Evolutionary conservation across 129 eudicot genomes (phyloP).

Genomic region (Escallonia rubra): DNA sequence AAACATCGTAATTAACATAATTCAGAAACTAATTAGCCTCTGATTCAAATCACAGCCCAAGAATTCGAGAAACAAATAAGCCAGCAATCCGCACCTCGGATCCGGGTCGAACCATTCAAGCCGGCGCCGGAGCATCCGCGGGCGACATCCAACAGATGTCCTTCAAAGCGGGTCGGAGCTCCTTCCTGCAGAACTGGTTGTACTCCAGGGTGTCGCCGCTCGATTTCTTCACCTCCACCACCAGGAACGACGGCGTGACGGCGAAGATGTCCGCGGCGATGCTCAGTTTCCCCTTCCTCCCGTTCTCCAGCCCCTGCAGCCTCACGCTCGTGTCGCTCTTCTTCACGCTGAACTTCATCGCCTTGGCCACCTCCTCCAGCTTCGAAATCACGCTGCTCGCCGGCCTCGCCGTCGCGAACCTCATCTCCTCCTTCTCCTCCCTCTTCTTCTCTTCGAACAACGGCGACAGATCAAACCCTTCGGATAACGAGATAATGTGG

Average conservation of each 20-base stretch:
- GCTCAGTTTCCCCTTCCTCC: conserved; percentile 77
- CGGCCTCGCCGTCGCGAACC: conserved; percentile 64
- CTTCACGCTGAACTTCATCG: conserved; percentile 39
- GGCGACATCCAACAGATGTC: conserved; percentile 57
- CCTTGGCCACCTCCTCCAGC: conserved; percentile 61
- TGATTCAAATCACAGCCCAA: too few species aligned
- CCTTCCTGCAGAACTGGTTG: conserved; percentile 68
- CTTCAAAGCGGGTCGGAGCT: conserved; percentile 84
- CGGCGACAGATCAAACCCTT: conserved; percentile 85
- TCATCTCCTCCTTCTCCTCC: conserved; percentile 47
- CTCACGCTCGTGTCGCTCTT: conserved; percentile 63
- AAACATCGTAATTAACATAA: too few species aligned
- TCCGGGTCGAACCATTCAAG: neutral
- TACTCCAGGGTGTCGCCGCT: conserved; percentile 87
- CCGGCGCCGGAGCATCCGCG: neutral
- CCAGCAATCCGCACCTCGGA: too few species aligned
- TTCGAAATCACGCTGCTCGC: conserved; percentile 61
- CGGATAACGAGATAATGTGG: conserved; percentile 77
- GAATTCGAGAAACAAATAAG: too few species aligned
- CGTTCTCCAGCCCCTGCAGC: conserved; percentile 53
- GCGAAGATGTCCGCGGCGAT: conserved; percentile 61
- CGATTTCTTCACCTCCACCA: conserved; percentile 79
- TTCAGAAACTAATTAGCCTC: too few species aligned
- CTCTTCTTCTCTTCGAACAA: conserved; percentile 73
- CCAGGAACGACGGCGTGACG: conserved; percentile 64